Evolutionary conservation across 768 basidiomycete genomes (phyloP), one percentile per base, ranked within the genome.

Genomic region (Amanita subjunquillea): DNA sequence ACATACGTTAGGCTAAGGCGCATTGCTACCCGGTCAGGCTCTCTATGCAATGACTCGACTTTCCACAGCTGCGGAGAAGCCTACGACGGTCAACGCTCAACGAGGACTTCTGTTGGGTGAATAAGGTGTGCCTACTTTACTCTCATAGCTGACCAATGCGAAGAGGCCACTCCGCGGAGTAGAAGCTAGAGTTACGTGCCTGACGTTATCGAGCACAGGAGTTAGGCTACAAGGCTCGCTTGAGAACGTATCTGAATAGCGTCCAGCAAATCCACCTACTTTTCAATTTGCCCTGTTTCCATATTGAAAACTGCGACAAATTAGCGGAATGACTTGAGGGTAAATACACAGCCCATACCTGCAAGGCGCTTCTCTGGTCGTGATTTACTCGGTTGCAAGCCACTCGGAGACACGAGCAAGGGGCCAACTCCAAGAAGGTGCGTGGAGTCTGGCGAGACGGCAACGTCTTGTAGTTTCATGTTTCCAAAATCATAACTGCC

Each of bases 51-150:
- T 22, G 78, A 62, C 47, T 87, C 82, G 44, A 89, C 63, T 64
- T 78, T 82, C 85, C 86, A 89, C 3, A 88, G 68, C 61, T 88
- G 86, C 6, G 87, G 85, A n/a, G 85, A 78, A 4, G 83, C 78
- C 85, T 86, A 56, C 10, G 30, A 36, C 41, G n/a, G 12, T 17
- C 52, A 37, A 52, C 20, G 8, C 12, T 17, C 52, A 37, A 45
- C 20, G 15, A 45, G 23, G 32, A n/a, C 17, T 6, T 53, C 22
- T 17, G 23, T 22, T 22, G 2, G 23, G n/a, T 20, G 6, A 29
- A 1, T 10, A 32, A 15, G 29, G 0, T 23, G 37, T 34, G 42
- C 67, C n/a, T 27, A 80, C 85, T 73, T 82, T 82, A 59, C 83
- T 78, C 61, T 87, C 85, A 59, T 85, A 87, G 62, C 84, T 86